phyloP scores from a whole-genome alignment of 1,139 yeast species.

The Suhomyces anneliseae region DNA sequence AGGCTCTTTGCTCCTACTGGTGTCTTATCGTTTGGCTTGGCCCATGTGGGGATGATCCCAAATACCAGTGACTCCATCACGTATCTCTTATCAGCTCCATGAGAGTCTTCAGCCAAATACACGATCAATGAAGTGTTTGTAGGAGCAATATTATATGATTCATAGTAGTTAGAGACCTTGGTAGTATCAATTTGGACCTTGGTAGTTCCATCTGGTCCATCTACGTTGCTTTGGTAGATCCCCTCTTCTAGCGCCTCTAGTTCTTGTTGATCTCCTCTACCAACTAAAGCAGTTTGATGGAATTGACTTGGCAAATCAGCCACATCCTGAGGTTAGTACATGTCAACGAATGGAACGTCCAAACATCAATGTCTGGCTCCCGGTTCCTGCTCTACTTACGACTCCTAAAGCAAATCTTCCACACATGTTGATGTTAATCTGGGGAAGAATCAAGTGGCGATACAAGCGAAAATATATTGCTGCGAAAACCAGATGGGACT shows the following conservation, averaged over 20 bases:
- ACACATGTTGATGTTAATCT: slow-evolving; percentile 30
- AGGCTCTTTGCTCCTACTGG: slow-evolving; percentile 18
- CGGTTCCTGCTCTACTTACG: slow-evolving; percentile 26
- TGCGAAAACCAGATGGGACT: neutral
- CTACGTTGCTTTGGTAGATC: slow-evolving; percentile 6
- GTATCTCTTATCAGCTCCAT: slow-evolving; percentile 17
- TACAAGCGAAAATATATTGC: neutral
- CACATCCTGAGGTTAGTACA: slow-evolving; percentile 24
- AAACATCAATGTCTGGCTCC: neutral
- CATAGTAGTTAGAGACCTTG: slow-evolving; percentile 16
- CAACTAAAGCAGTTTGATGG: slow-evolving; percentile 23
- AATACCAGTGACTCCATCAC: slow-evolving; percentile 42
- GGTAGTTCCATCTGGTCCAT: slow-evolving; percentile 6
- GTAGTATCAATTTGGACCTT: slow-evolving; percentile 12
- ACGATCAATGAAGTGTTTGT: slow-evolving; percentile 38
- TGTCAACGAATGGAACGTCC: neutral
- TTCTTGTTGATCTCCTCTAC: slow-evolving; percentile 8
- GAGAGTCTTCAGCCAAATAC: slow-evolving; percentile 18
- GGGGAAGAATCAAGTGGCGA: no score
- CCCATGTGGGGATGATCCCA: slow-evolving; percentile 46
- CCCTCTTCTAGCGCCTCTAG: slow-evolving; percentile 7
- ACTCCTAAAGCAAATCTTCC: slow-evolving; percentile 46
- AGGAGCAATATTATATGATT: slow-evolving; percentile 44
- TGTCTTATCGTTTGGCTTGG: slow-evolving; percentile 34
- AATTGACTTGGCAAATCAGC: slow-evolving; percentile 34